These are phyloP conservation scores for Fusarium avenaceum DNA, from an alignment of 2,329 filamentous ascomycete genomes.

Conservation along the genomic window DNA sequence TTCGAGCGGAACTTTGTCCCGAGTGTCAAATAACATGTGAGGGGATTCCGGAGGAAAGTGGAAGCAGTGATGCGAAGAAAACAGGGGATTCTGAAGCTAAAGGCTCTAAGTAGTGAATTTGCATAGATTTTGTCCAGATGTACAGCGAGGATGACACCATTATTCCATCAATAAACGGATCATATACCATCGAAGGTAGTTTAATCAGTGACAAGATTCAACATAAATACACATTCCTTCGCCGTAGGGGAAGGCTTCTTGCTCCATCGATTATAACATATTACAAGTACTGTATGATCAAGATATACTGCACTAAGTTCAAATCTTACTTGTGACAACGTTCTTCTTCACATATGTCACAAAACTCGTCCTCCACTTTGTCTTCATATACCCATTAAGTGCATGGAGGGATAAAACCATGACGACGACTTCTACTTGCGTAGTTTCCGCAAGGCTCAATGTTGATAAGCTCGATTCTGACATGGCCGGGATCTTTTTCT, in stretches of 20 bases:
- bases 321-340: not conserved
- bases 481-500: slow-evolving; percentile 1
- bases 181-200: not conserved
- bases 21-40: slow-evolving; percentile 36
- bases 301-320: not conserved
- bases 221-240: not conserved
- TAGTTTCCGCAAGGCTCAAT: not conserved
- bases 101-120: not conserved
- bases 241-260: not conserved
- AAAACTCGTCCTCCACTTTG: not conserved
- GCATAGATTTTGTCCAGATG: not conserved
- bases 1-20: slow-evolving; percentile 30
- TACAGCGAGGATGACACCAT: not conserved
- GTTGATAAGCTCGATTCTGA: not conserved
- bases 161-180: not conserved
- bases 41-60: not conserved
- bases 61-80: slow-evolving; percentile 15
- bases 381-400: not conserved
- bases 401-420: slow-evolving; percentile 1
- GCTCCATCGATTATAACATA: not conserved
- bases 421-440: not conserved
- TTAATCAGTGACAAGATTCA: not conserved
- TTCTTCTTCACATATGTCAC: not conserved
- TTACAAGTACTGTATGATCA: not conserved
- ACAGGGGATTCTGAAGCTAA: not conserved